These are phyloP conservation scores for Populus nigra DNA, from an alignment of 345 rosid species.

Conservation along the genomic window DNA sequence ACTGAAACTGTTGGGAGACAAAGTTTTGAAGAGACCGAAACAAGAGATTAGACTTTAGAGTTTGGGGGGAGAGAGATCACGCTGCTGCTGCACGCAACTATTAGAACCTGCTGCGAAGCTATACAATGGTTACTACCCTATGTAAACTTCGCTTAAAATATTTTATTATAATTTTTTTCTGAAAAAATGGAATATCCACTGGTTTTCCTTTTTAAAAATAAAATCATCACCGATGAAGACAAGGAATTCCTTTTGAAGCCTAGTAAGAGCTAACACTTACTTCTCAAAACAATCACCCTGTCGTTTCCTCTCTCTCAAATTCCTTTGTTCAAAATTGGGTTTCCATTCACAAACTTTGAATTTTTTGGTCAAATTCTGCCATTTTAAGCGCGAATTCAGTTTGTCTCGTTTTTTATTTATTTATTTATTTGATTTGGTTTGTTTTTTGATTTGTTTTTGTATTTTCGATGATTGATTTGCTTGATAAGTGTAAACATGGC, in stretches of 20 bases:
- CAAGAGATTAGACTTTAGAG: not conserved
- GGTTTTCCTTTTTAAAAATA: not conserved
- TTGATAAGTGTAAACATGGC: conserved; percentile 33
- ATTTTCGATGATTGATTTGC: not conserved
- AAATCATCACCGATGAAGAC: conserved; percentile 7
- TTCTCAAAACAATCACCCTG: not conserved
- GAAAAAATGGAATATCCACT: not conserved
- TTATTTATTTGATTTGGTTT: not conserved
- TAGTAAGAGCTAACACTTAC: not conserved
- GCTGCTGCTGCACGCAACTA: not conserved
- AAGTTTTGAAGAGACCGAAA: too few species aligned
- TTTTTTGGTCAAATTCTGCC: not conserved
- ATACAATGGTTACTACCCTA: not conserved
- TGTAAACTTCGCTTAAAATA: not conserved
- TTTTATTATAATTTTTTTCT: not conserved
- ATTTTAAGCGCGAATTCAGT: conserved; percentile 1
- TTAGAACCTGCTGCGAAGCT: conserved; percentile 16
- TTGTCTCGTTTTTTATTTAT: too few species aligned
- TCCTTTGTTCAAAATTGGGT: not conserved
- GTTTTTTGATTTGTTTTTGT: too few species aligned
- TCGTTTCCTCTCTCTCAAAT: not conserved
- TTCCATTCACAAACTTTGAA: not conserved
- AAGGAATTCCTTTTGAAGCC: conserved; percentile 22
- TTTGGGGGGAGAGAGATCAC: too few species aligned
- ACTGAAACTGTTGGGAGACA: too few species aligned